Evolutionary conservation across 257 asterid species (phyloP).

Genomic region (Gentiana dahurica): DNA sequence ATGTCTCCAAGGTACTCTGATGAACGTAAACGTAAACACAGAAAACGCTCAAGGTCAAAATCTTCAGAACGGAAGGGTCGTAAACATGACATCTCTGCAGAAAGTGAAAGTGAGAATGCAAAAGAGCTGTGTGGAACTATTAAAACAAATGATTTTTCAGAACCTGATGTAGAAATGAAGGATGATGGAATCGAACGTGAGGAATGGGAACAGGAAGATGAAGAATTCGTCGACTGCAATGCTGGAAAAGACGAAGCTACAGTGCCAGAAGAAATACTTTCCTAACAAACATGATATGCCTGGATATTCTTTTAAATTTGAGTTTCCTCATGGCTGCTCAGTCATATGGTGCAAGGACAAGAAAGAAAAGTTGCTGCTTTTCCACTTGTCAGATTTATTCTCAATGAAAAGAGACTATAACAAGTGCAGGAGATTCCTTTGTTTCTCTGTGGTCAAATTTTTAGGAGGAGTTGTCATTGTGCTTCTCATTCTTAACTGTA

Average conservation of each 20-base stretch:
- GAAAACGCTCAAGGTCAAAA: constrained; percentile 46
- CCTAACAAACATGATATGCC: constrained; percentile 11
- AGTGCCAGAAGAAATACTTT: constrained; percentile 10
- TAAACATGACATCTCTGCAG: constrained; percentile 19
- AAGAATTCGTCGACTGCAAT: constrained; percentile 13
- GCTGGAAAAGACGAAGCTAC: constrained; percentile 12
- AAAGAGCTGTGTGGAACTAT: constrained; percentile 19
- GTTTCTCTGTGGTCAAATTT: constrained; percentile 24
- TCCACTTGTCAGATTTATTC: background rate
- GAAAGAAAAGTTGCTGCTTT: background rate
- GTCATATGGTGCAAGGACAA: background rate
- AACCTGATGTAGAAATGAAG: constrained; percentile 21
- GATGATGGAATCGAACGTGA: constrained; percentile 21
- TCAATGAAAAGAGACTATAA: constrained; percentile 3
- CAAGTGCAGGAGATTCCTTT: background rate
- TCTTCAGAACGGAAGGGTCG: constrained; percentile 36
- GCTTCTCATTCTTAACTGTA: constrained; percentile 24
- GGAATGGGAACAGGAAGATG: constrained; percentile 12
- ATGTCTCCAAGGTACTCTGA: constrained; percentile 31
- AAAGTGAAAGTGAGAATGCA: constrained; percentile 30
- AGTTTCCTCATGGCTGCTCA: background rate
- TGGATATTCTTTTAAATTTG: background rate
- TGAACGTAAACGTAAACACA: constrained; percentile 44
- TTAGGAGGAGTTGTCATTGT: constrained; percentile 28
- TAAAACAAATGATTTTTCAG: constrained; percentile 24